phyloP scores from a whole-genome alignment of 768 basidiomycete genomes.

The Lentinus brumalis region DNA sequence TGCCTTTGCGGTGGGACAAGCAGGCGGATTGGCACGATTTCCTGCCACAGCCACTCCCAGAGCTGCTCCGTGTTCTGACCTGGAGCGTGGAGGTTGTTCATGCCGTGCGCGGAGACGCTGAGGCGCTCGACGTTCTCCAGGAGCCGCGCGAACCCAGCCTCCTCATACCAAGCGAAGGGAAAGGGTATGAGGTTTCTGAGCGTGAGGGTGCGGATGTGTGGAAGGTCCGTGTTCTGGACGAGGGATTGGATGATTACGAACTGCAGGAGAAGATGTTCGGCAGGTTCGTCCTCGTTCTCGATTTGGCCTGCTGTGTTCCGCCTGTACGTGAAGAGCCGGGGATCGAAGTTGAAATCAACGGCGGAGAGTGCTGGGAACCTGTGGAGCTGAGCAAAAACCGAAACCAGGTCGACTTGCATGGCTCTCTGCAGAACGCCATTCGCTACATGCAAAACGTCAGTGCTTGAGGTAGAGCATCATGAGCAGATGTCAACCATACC shows the following conservation, averaged over 20 bases:
- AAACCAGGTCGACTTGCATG: background rate
- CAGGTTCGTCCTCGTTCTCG: background rate
- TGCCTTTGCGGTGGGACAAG: slow-evolving; percentile 16
- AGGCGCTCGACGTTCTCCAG: slow-evolving; percentile 8
- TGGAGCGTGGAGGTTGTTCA: slow-evolving; percentile 7
- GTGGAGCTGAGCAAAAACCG: slow-evolving; percentile 2
- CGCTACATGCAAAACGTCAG: background rate
- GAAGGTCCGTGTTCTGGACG: background rate
- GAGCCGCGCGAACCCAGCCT: slow-evolving; percentile 2
- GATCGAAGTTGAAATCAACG: slow-evolving; percentile 14
- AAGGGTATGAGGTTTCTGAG: slow-evolving; percentile 19
- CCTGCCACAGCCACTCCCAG: slow-evolving; percentile 20
- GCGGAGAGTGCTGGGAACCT: background rate
- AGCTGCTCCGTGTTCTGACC: slow-evolving; percentile 8
- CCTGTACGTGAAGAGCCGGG: background rate
- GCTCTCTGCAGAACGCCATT: background rate
- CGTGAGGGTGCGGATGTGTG: slow-evolving; percentile 8
- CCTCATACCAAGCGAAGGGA: slow-evolving; percentile 10
- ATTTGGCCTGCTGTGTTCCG: slow-evolving; percentile 1
- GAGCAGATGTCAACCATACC: background rate
- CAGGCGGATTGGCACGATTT: slow-evolving; percentile 18
- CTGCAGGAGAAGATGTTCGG: slow-evolving; percentile 6
- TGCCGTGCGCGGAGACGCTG: slow-evolving; percentile 9
- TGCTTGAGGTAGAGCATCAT: background rate
- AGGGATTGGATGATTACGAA: slow-evolving; percentile 11